Evolutionary conservation across 768 basidiomycete species (phyloP).

Genomic region (Tulasnella calospora): DNA sequence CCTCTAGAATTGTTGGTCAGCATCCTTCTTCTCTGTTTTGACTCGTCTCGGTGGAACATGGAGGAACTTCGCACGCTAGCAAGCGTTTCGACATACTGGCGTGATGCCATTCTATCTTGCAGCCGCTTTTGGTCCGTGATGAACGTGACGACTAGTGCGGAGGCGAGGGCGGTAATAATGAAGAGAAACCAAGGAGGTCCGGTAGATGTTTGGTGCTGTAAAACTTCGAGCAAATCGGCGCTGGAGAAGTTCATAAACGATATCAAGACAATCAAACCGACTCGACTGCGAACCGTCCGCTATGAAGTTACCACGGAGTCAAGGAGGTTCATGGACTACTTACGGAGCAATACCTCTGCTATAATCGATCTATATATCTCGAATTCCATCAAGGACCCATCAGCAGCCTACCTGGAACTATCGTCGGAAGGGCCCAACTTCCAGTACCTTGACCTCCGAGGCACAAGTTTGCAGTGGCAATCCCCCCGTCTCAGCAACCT

Average conservation of each 20-base stretch:
- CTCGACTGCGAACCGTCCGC: too few relatives aligned
- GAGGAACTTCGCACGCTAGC: neutral
- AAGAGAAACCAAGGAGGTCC: neutral
- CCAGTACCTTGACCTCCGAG: neutral
- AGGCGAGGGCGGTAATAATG: neutral
- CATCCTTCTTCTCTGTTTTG: neutral
- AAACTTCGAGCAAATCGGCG: neutral
- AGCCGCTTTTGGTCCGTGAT: neutral
- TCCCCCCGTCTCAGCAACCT: neutral
- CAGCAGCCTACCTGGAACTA: neutral
- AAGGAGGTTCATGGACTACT: neutral
- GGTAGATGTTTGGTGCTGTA: neutral
- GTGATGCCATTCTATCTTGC: neutral
- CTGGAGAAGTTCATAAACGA: neutral
- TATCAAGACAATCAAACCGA: neutral
- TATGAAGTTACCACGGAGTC: neutral
- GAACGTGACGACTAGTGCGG: neutral
- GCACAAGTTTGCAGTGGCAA: neutral
- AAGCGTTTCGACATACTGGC: neutral
- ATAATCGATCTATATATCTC: neutral
- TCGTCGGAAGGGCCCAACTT: neutral
- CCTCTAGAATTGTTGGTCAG: neutral
- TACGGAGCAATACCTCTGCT: neutral
- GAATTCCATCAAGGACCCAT: too few relatives aligned
- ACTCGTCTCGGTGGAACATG: neutral